These are phyloP conservation scores for Panellus pusillus DNA, from an alignment of 768 basidiomycete genomes.

Conservation along the genomic window DNA sequence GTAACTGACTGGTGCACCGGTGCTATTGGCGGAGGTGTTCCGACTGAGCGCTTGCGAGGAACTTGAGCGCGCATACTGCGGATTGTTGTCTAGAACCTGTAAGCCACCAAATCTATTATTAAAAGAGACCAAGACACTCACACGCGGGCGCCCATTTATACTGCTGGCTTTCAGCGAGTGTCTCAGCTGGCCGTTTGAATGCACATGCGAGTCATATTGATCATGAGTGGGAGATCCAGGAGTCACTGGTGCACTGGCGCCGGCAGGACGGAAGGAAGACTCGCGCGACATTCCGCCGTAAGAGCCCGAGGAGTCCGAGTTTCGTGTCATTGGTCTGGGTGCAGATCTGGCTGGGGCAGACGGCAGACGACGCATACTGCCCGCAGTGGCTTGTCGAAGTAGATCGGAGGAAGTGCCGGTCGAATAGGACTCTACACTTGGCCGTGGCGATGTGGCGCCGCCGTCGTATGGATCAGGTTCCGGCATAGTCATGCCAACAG, in stretches of 20 bases:
- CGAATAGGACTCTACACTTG: slow-evolving; percentile 18
- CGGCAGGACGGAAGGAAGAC: slow-evolving; percentile 10
- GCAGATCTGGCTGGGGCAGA: slow-evolving; percentile 17
- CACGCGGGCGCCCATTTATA: slow-evolving; percentile 15
- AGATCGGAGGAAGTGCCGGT: slow-evolving; percentile 9
- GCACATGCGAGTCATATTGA: slow-evolving; percentile 6
- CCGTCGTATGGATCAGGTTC: slow-evolving; percentile 19
- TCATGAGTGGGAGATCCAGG: slow-evolving; percentile 19
- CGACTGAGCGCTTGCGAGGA: slow-evolving; percentile 20
- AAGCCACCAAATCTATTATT: neutral
- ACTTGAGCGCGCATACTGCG: slow-evolving; percentile 11
- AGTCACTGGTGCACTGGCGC: slow-evolving; percentile 9
- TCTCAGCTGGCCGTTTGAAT: slow-evolving; percentile 9
- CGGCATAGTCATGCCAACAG: slow-evolving; percentile 9
- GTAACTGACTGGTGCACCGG: slow-evolving; percentile 11
- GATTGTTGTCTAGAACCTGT: slow-evolving; percentile 14
- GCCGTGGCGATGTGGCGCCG: slow-evolving; percentile 16
- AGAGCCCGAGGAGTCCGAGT: slow-evolving; percentile 5
- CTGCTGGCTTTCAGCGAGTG: slow-evolving; percentile 20
- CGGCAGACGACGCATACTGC: slow-evolving; percentile 19
- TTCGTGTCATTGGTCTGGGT: neutral
- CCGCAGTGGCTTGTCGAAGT: slow-evolving; percentile 18
- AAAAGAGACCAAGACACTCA: neutral
- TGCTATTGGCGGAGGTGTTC: slow-evolving; percentile 21
- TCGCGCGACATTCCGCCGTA: slow-evolving; percentile 16